A percentile compares a stretch with the other conserved stretches of the same genome.
Conservation (phyloP, 2,329 filamentous ascomycete species). For the Cladosporium sp. region DNA sequence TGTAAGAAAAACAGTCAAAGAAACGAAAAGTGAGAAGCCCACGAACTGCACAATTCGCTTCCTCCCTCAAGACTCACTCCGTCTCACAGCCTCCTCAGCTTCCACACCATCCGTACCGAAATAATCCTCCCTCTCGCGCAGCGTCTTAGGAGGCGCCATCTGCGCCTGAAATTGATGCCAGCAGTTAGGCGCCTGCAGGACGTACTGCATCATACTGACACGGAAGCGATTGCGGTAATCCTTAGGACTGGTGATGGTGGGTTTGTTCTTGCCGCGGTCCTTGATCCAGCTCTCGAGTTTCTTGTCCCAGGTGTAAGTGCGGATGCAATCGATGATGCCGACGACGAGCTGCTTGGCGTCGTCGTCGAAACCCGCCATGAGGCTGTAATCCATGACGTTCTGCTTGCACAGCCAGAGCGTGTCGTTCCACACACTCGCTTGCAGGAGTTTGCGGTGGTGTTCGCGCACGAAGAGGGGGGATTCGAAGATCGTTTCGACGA, state of each 20-base stretch:
- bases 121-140: slow-evolving; percentile 21
- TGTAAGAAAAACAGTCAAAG: not conserved
- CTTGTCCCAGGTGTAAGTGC: slow-evolving; percentile 99
- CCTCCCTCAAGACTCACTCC: not conserved
- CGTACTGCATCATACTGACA: slow-evolving; percentile 92
- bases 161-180: slow-evolving; percentile 62
- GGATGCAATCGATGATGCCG: slow-evolving; percentile 96
- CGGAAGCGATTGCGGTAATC: slow-evolving; percentile 96
- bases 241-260: slow-evolving; percentile 93
- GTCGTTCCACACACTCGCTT: slow-evolving; percentile 93
- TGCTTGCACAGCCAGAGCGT: slow-evolving; percentile 90
- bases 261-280: slow-evolving; percentile 80
- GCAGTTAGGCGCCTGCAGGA: slow-evolving; percentile 68
- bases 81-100: slow-evolving; percentile 1
- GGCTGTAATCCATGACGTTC: slow-evolving; percentile 97
- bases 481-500: slow-evolving; percentile 98
- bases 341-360: slow-evolving; percentile 84
- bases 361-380: slow-evolving; percentile 98
- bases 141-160: slow-evolving; percentile 28
- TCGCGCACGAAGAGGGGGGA: slow-evolving; percentile 92
- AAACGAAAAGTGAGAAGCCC: too few relatives aligned
- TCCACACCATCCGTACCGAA: slow-evolving; percentile 7
- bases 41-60: not conserved
- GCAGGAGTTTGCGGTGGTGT: slow-evolving; percentile 89
- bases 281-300: slow-evolving; percentile 99